Percentiles rank a stretch among this genome's conserved stretches.
These are phyloP conservation scores for Chytridium lagenaria DNA, from an alignment of 371 early-diverging fungal genomes.

Conservation along the genomic window DNA sequence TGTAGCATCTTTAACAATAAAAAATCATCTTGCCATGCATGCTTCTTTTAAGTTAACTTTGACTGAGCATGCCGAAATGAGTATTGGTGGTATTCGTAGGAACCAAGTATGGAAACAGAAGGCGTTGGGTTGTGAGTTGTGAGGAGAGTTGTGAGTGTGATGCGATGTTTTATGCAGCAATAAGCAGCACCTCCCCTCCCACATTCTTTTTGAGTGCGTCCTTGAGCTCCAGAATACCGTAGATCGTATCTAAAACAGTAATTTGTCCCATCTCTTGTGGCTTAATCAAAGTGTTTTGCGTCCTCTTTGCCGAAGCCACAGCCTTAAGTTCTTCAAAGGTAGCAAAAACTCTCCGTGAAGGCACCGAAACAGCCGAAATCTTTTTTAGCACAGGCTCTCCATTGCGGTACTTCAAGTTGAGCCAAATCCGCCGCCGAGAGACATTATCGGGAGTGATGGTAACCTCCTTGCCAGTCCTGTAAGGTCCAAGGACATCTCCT, in stretches of 20 bases:
- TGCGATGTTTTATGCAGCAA: constrained; percentile 33
- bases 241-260: constrained; percentile 83
- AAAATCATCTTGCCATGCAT: too few species aligned
- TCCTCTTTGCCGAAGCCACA: constrained; percentile 52
- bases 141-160: too few species aligned
- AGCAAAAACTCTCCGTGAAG: constrained; percentile 81
- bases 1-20: too few species aligned
- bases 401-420: constrained; percentile 89
- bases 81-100: too few species aligned
- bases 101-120: too few species aligned
- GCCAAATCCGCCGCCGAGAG: constrained; percentile 90
- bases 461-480: constrained; percentile 59
- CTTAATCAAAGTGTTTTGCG: constrained; percentile 43
- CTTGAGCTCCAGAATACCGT: constrained; percentile 91
- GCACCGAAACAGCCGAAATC: constrained; percentile 75
- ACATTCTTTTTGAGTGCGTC: constrained; percentile 85
- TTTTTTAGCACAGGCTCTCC: constrained; percentile 78
- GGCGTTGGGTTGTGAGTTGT: too few species aligned
- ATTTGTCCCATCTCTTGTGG: constrained; percentile 90
- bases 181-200: constrained; percentile 89
- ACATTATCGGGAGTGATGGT: constrained; percentile 80
- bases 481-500: constrained; percentile 77
- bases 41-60: too few species aligned
- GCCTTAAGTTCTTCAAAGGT: constrained; percentile 78
- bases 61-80: too few species aligned